A percentile compares a stretch with the other conserved stretches of the same genome.
Conservation (phyloP, 768 basidiomycete species). For the Amylocystis lapponica region DNA sequence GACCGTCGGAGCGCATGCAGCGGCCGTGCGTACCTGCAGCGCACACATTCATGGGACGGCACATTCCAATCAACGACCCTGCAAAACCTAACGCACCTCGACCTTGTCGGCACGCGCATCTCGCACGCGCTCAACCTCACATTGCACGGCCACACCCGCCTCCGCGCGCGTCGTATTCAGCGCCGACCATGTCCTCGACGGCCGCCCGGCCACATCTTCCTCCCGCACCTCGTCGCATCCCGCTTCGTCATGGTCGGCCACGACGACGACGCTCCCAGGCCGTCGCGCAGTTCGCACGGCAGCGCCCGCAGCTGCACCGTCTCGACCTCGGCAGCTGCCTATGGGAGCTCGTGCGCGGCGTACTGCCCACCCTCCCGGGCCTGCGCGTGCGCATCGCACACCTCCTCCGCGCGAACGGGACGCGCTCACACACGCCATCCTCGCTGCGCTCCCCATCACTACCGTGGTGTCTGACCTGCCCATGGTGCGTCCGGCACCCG, state of each 20-base stretch:
- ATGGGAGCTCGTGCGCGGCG: constrained; percentile 49
- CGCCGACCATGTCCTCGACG: no score
- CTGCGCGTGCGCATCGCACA: constrained; percentile 52
- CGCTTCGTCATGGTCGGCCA: constrained; percentile 61
- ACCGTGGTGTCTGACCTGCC: constrained; percentile 45
- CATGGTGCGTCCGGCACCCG: constrained; percentile 35
- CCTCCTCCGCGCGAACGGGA: constrained; percentile 31
- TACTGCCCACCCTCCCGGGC: constrained; percentile 46
- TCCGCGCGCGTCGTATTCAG: no score
- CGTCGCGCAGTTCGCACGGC: constrained; percentile 48
- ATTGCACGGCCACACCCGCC: constrained; percentile 59
- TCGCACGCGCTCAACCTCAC: constrained; percentile 60
- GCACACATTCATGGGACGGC: constrained; percentile 62
- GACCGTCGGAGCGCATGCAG: no score
- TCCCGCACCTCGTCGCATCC: constrained; percentile 59
- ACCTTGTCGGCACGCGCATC: constrained; percentile 66
- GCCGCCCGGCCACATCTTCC: constrained; percentile 54
- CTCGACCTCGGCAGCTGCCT: constrained; percentile 63
- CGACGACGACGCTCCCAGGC: constrained; percentile 52
- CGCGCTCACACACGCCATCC: constrained; percentile 25
- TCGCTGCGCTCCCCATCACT: constrained; percentile 50
- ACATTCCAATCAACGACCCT: constrained; percentile 60
- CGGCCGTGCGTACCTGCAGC: constrained; percentile 64
- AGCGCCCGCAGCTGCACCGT: constrained; percentile 42
- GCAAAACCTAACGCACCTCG: constrained; percentile 61